Conservation (phyloP, 2,329 filamentous ascomycete species). For the Colletotrichum magnum region DNA sequence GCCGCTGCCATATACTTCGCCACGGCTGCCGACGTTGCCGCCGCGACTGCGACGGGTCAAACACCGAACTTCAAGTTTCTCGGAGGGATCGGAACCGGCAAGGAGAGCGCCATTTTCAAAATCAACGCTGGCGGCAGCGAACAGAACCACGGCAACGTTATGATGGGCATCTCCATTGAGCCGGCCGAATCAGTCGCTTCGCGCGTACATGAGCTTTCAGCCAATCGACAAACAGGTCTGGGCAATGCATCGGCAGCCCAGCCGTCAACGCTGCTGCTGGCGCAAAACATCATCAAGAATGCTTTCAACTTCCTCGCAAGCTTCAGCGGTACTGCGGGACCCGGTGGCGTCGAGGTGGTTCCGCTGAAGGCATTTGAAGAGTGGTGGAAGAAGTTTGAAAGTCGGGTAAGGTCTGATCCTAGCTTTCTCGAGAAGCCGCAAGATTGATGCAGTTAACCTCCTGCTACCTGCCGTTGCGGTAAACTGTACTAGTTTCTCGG, state of each 20-base stretch:
- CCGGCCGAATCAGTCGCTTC: slow-evolving; percentile 78
- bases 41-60: slow-evolving; percentile 56
- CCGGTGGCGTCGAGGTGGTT: slow-evolving; percentile 83
- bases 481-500: neutral
- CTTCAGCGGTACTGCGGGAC: slow-evolving; percentile 77
- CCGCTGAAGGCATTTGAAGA: slow-evolving; percentile 96
- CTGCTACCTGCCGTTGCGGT: no score
- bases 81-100: slow-evolving; percentile 89
- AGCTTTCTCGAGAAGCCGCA: slow-evolving; percentile 82
- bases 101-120: slow-evolving; percentile 93
- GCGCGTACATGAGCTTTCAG: slow-evolving; percentile 74
- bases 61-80: slow-evolving; percentile 82
- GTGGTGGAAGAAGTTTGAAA: slow-evolving; percentile 98
- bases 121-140: slow-evolving; percentile 59
- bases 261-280: slow-evolving; percentile 81
- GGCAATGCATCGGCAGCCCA: slow-evolving; percentile 46
- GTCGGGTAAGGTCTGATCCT: slow-evolving; percentile 86
- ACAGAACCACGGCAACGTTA: slow-evolving; percentile 64
- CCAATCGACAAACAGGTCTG: slow-evolving; percentile 51
- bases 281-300: slow-evolving; percentile 95
- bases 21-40: slow-evolving; percentile 61
- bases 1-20: slow-evolving; percentile 92
- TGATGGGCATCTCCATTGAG: slow-evolving; percentile 88
- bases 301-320: slow-evolving; percentile 96
- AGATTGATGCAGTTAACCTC: slow-evolving; percentile 40